These are phyloP conservation scores for Dactylellina haptotyla DNA, from an alignment of 2,329 filamentous ascomycete species.

Conservation along the genomic window DNA sequence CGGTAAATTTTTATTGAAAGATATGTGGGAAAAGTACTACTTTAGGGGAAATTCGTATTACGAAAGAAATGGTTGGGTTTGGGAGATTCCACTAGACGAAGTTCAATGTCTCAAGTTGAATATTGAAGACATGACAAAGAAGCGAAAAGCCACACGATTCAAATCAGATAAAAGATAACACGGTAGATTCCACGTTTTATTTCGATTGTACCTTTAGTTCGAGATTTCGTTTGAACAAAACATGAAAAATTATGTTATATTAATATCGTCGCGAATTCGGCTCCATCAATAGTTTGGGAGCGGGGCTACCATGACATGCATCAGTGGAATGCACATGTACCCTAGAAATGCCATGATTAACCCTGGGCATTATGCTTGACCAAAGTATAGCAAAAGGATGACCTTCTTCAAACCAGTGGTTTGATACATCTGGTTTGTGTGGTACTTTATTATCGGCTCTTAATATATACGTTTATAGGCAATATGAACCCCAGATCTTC, in stretches of 20 bases:
- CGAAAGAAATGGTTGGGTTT: too few relatives aligned
- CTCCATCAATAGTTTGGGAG: constrained; percentile 13
- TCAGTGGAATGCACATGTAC: not conserved
- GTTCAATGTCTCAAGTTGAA: not conserved
- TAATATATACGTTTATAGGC: constrained; percentile 51
- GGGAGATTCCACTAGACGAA: not conserved
- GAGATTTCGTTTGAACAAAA: not conserved
- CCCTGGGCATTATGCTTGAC: constrained; percentile 21
- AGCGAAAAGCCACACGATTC: not conserved
- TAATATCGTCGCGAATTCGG: constrained; percentile 38
- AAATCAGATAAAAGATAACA: not conserved
- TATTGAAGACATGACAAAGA: not conserved
- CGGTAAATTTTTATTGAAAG: constrained; percentile 35
- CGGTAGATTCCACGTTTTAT: too few relatives aligned
- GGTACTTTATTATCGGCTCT: constrained; percentile 49
- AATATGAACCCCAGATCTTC: constrained; percentile 54
- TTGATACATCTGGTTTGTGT: constrained; percentile 28
- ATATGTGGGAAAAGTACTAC: not conserved
- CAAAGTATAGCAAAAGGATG: constrained; percentile 22
- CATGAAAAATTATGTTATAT: not conserved
- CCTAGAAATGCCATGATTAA: constrained; percentile 22
- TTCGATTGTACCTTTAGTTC: too few relatives aligned
- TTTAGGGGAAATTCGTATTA: too few relatives aligned
- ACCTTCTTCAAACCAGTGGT: constrained; percentile 33
- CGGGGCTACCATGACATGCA: constrained; percentile 39